A percentile compares a stretch with the other conserved stretches of the same genome.
These are phyloP conservation scores for Colletotrichum phormii DNA, from an alignment of 2,329 filamentous ascomycete genomes.

Conservation along the genomic window DNA sequence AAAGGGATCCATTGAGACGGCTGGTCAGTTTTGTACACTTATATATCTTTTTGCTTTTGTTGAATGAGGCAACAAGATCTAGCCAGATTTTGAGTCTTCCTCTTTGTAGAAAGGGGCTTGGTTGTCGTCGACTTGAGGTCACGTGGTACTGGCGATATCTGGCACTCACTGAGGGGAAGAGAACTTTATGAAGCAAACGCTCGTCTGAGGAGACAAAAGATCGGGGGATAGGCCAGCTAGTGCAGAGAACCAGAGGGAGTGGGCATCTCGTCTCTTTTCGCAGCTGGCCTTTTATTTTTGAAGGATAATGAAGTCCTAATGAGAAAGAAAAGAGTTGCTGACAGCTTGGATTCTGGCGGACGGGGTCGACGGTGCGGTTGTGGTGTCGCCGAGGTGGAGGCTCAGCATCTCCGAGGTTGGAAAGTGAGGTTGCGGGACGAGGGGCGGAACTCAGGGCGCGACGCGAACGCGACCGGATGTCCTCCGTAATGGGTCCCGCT, in stretches of 20 bases:
- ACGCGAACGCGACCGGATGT: conserved; percentile 29
- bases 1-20: background rate
- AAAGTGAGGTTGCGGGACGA: conserved; percentile 22
- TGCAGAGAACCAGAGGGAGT: background rate
- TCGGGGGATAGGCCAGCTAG: conserved; percentile 5
- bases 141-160: background rate
- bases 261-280: conserved; percentile 6
- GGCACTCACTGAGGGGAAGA: conserved; percentile 1
- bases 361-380: background rate
- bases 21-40: background rate
- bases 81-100: background rate
- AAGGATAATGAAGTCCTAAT: background rate
- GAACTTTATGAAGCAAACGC: conserved; percentile 3
- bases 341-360: background rate
- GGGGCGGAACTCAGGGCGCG: conserved; percentile 12
- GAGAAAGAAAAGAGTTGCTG: background rate
- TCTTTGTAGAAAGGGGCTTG: background rate
- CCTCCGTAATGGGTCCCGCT: conserved; percentile 23
- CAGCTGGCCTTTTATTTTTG: background rate
- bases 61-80: background rate
- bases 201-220: background rate
- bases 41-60: background rate
- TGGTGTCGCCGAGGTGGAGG: conserved; percentile 1
- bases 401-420: conserved; percentile 21
- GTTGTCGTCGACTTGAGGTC: background rate